These are phyloP conservation scores for Favolaschia claudopus DNA, from an alignment of 768 basidiomycete genomes.

Conservation along the genomic window DNA sequence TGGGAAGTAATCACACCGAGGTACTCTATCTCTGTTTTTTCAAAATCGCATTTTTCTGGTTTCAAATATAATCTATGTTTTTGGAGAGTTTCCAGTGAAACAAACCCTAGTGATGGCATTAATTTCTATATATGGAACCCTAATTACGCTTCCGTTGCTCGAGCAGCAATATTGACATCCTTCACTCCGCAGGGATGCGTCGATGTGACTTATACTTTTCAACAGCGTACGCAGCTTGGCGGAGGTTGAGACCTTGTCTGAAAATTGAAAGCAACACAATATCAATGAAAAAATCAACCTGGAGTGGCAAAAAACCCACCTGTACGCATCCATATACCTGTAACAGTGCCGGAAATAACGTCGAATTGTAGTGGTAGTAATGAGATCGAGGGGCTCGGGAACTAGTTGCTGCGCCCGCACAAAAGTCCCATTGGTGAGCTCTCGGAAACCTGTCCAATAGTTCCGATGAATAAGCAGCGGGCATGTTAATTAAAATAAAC, in stretches of 20 bases:
- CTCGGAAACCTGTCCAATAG: slow-evolving; percentile 1
- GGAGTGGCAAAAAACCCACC: background rate
- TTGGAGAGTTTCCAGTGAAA: too few species aligned
- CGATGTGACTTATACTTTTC: slow-evolving; percentile 3
- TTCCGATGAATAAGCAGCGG: background rate
- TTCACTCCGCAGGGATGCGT: background rate
- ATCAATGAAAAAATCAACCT: background rate
- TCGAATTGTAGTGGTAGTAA: background rate
- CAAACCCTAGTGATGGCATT: too few species aligned
- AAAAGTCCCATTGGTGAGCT: slow-evolving; percentile 8
- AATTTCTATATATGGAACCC: slow-evolving; percentile 1
- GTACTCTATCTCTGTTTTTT: too few species aligned
- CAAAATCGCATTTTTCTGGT: too few species aligned
- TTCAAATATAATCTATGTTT: too few species aligned
- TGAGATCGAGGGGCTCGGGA: background rate
- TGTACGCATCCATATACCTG: slow-evolving; percentile 11
- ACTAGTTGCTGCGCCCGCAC: background rate
- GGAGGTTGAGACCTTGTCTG: slow-evolving; percentile 1
- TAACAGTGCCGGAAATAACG: slow-evolving; percentile 8
- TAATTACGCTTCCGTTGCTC: background rate
- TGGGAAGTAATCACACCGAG: too few species aligned
- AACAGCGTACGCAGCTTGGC: slow-evolving; percentile 6
- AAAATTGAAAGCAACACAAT: background rate
- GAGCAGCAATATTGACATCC: background rate
- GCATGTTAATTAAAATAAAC: background rate